Percentiles rank a stretch among this genome's conserved stretches.
These are phyloP conservation scores for Carex kokanica DNA, from an alignment of 176 grass and related monocot genomes.

Conservation along the genomic window DNA sequence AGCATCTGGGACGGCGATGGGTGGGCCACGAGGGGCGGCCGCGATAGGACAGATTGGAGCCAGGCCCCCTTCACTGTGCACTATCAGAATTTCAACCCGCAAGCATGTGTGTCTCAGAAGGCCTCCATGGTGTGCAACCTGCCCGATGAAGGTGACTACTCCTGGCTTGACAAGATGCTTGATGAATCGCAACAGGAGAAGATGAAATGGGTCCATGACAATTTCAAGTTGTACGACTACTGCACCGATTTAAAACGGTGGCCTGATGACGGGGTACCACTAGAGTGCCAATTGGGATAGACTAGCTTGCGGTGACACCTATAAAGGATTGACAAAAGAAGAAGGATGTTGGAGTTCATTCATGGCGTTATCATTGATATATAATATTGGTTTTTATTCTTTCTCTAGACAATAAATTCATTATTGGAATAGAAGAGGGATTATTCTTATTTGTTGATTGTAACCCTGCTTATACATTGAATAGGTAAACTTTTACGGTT, in stretches of 20 bases:
- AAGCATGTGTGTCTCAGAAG: conserved; percentile 20
- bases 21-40: conserved; percentile 68
- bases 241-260: conserved; percentile 48
- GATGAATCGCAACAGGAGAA: conserved; percentile 19
- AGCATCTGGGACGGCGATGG: conserved; percentile 56
- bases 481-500: neutral
- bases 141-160: neutral
- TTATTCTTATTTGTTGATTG: neutral
- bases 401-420: conserved; percentile 9
- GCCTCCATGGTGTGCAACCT: conserved; percentile 27
- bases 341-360: conserved; percentile 12
- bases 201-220: conserved; percentile 34
- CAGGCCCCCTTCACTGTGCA: conserved; percentile 49
- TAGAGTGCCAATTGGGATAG: conserved; percentile 38
- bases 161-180: conserved; percentile 38
- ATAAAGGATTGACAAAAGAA: conserved; percentile 4
- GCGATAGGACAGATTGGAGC: conserved; percentile 54
- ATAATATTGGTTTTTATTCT: conserved; percentile 19
- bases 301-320: neutral
- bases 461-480: neutral
- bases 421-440: neutral
- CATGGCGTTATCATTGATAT: neutral
- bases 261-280: conserved; percentile 23
- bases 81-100: conserved; percentile 53
- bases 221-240: conserved; percentile 60